A percentile compares a stretch with the other conserved stretches of the same genome.
Conservation (phyloP, 495 filamentous ascomycete species). For the Apodospora peruviana region DNA sequence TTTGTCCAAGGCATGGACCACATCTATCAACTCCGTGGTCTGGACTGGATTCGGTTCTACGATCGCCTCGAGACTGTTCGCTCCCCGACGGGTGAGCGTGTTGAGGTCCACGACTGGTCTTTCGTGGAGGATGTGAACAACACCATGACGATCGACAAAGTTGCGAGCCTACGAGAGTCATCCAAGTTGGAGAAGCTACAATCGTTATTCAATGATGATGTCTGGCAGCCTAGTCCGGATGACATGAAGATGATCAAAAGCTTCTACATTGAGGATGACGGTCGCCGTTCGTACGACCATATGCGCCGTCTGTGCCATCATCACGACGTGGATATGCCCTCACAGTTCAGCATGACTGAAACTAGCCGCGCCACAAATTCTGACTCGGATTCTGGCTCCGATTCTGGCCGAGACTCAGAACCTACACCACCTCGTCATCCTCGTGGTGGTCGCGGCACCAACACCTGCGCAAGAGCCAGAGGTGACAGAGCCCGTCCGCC, state of each 20-base stretch:
- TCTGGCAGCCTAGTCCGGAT: constrained; percentile 16
- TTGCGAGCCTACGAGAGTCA: background rate
- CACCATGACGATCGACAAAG: constrained; percentile 11
- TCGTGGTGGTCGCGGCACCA: too few relatives aligned
- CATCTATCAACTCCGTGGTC: constrained; percentile 31
- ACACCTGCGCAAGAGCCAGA: too few relatives aligned
- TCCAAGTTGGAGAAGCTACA: constrained; percentile 22
- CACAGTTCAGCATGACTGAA: background rate
- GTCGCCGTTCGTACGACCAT: constrained; percentile 14
- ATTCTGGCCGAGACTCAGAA: too few relatives aligned
- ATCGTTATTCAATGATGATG: constrained; percentile 4
- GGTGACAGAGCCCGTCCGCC: too few relatives aligned
- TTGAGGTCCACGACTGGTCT: constrained; percentile 23
- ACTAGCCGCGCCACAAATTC: background rate
- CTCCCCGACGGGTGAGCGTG: background rate
- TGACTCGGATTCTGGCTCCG: background rate
- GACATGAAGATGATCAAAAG: constrained; percentile 16
- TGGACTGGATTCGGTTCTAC: constrained; percentile 29
- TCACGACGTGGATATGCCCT: constrained; percentile 12
- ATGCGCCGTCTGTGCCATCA: background rate
- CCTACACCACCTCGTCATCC: too few relatives aligned
- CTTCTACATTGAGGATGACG: constrained; percentile 19
- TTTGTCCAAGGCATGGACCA: constrained; percentile 35
- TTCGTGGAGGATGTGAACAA: constrained; percentile 30
- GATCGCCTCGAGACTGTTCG: constrained; percentile 15